Evolutionary conservation across 768 basidiomycete genomes (phyloP).

Genomic region (Bullera alba): DNA sequence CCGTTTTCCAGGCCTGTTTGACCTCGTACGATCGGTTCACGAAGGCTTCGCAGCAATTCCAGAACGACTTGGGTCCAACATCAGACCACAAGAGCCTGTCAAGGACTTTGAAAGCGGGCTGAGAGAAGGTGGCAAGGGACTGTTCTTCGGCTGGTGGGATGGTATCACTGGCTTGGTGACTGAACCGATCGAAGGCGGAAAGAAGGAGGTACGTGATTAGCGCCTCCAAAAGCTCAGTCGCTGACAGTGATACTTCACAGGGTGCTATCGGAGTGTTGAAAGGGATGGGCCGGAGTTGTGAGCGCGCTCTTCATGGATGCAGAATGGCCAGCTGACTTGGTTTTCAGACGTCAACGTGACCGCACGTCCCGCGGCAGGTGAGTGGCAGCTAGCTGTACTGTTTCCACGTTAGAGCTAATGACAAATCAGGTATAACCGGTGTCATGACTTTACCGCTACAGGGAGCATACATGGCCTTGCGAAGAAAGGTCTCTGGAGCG

Average conservation of each 20-base stretch:
- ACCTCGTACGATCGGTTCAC: conserved; percentile 45
- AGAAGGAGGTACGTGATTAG: conserved; percentile 43
- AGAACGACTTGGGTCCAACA: conserved; percentile 49
- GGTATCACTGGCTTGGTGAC: conserved; percentile 48
- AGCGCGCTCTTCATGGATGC: not conserved
- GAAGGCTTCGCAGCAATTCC: conserved; percentile 52
- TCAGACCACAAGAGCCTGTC: conserved; percentile 49
- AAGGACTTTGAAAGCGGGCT: conserved; percentile 50
- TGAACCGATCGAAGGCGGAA: conserved; percentile 47
- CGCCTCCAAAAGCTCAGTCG: conserved; percentile 5
- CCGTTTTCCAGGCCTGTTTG: conserved; percentile 25
- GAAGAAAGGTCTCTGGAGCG: conserved; percentile 13
- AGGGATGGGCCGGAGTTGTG: conserved; percentile 46
- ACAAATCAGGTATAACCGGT: conserved; percentile 31
- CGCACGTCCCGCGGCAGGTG: conserved; percentile 45
- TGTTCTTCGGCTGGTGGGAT: conserved; percentile 48
- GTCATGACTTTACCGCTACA: conserved; percentile 32
- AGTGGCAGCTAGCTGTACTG: no score
- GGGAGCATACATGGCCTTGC: conserved; percentile 26
- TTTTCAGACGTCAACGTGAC: conserved; percentile 43
- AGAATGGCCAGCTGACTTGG: not conserved
- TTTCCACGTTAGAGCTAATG: no score
- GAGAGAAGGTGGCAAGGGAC: conserved; percentile 51
- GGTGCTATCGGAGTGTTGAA: conserved; percentile 47
- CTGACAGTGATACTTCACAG: conserved; percentile 26